Evolutionary conservation across 805 yeast species (phyloP).

Genomic region (Yamadazyma laniorum): DNA sequence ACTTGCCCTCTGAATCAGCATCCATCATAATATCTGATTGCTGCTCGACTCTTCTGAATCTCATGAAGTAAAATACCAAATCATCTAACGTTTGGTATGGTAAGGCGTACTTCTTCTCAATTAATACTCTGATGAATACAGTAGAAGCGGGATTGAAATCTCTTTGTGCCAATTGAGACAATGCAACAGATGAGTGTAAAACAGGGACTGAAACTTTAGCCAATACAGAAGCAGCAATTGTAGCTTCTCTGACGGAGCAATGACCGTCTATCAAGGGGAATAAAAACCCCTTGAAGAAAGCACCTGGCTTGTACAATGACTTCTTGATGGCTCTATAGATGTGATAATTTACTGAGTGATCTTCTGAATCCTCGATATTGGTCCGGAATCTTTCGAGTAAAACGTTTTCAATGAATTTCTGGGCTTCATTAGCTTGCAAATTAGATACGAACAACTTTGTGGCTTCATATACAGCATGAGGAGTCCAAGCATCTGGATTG

Average conservation of each 20-base stretch:
- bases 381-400: constrained; percentile 69
- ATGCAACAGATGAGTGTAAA: constrained; percentile 93
- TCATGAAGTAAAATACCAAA: constrained; percentile 88
- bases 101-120: constrained; percentile 93
- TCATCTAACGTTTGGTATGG: constrained; percentile 97
- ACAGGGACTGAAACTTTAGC: constrained; percentile 90
- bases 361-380: constrained; percentile 69
- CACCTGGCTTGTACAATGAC: constrained; percentile 93
- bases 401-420: constrained; percentile 69
- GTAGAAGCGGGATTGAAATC: constrained; percentile 88
- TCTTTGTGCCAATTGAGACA: constrained; percentile 73
- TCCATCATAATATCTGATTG: constrained; percentile 29
- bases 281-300: constrained; percentile 93
- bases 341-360: constrained; percentile 84
- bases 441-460: constrained; percentile 92
- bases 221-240: constrained; percentile 89
- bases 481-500: constrained; percentile 91
- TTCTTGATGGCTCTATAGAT: constrained; percentile 89
- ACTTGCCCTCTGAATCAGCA: constrained; percentile 22
- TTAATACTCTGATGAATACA: constrained; percentile 80
- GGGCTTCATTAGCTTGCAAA: constrained; percentile 83
- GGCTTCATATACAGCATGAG: constrained; percentile 92
- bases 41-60: constrained; percentile 62
- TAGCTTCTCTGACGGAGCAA: constrained; percentile 90
- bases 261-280: constrained; percentile 88